Evolutionary conservation across 148 eudicot species (phyloP).

Genomic region (Gaultheria prostrata): DNA sequence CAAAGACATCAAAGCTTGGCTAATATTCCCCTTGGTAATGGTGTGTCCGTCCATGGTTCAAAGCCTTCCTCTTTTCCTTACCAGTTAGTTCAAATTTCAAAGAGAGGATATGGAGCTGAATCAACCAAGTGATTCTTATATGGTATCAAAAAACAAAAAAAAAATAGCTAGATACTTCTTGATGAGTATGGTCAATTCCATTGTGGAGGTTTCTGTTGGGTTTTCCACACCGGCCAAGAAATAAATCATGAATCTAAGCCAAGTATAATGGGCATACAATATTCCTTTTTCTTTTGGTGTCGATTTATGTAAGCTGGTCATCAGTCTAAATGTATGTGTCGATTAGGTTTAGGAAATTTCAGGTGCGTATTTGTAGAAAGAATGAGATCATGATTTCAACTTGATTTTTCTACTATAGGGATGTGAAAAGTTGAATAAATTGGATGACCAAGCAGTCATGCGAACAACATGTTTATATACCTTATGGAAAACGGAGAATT

Average conservation of each 20-base stretch:
- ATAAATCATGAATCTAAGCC: neutral
- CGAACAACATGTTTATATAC: neutral
- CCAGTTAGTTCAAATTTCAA: slow-evolving; percentile 1
- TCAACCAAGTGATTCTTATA: neutral
- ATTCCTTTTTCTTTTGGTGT: neutral
- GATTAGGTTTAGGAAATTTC: neutral
- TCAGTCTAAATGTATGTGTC: neutral
- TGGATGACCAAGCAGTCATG: neutral
- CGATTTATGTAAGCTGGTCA: neutral
- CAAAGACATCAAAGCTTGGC: neutral
- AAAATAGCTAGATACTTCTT: neutral
- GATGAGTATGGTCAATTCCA: neutral
- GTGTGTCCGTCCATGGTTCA: slow-evolving; percentile 2
- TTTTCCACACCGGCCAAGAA: neutral
- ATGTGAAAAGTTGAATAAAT: neutral
- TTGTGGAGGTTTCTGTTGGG: neutral
- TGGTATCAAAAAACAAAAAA: neutral
- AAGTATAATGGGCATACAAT: neutral
- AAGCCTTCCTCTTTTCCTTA: neutral
- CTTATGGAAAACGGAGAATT: neutral
- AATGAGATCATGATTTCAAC: neutral
- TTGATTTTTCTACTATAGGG: neutral
- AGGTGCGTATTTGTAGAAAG: slow-evolving; percentile 6
- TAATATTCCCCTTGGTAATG: slow-evolving; percentile 1
- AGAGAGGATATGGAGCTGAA: neutral